Evolutionary conservation across 1,139 yeast species (phyloP), one percentile per base, ranked within the genome.

Genomic region (Debaryomyces psychrophilus): DNA sequence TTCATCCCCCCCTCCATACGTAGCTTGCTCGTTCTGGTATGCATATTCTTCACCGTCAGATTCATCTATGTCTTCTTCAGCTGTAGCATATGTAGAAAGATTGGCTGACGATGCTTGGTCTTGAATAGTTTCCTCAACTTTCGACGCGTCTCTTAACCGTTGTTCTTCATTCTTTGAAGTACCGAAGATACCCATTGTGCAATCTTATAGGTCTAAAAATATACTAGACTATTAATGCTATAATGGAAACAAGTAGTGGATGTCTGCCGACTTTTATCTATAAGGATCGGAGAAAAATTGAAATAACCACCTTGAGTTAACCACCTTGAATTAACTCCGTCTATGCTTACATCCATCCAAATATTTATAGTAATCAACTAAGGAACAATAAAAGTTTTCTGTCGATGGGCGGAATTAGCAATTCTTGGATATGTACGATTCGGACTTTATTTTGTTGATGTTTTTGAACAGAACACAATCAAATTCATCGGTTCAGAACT

Each of bases 151-250:
- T 50, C 78, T 61, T 31, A 74, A 62, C n/a, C 63, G 62, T 2
- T 60, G 64, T 50, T 73, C 79, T 48, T 75, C 78, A 20, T 57
- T 55, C 36, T 60, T 47, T 0, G 75, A 64, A 15, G 76, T 63
- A 8, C 77, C 76, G 42, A 75, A 67, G 18, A 66, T 43, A 26
- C 64, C 64, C 65, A 62, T 63, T 15, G n/a, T 23, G 39, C 22
- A 20, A 4, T 20, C 22, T 20, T 20, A 20, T n/a, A n/a, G n/a
- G n/a, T n/a, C n/a, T n/a, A n/a, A n/a, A n/a, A n/a, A n/a, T n/a
- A n/a, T n/a, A n/a, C n/a, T n/a, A n/a, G n/a, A n/a, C n/a, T n/a
- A n/a, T n/a, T n/a, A n/a, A n/a, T n/a, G n/a, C n/a, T n/a, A n/a
- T n/a, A n/a, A n/a, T n/a, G n/a, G n/a, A n/a, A n/a, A n/a, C n/a